A percentile compares a stretch with the other conserved stretches of the same genome.
phyloP scores from a whole-genome alignment of 257 asterid species.

The Nemophila menziesii region DNA sequence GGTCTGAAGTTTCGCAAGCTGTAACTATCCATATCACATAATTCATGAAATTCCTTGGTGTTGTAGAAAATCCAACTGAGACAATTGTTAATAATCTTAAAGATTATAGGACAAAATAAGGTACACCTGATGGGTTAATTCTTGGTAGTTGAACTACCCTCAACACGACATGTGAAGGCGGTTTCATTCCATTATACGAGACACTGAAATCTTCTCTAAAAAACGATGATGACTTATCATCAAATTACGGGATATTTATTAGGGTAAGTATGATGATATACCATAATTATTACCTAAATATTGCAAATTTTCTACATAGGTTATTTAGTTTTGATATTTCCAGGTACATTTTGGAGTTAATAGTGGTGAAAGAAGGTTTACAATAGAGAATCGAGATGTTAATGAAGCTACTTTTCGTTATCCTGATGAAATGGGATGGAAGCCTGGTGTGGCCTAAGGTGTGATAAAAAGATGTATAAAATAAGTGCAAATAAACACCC shows the following conservation, averaged over 20 bases:
- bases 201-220: constrained; percentile 58
- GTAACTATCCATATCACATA: constrained; percentile 84
- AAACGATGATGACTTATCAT: constrained; percentile 25
- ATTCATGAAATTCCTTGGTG: constrained; percentile 79
- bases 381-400: constrained; percentile 77
- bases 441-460: no score
- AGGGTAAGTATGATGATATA: constrained; percentile 46
- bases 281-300: no score
- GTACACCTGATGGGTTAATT: constrained; percentile 65
- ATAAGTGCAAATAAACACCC: no score
- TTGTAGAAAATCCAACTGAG: constrained; percentile 91
- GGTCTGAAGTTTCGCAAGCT: constrained; percentile 87
- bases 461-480: no score
- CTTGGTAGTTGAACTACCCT: constrained; percentile 83
- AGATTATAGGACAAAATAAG: constrained; percentile 59
- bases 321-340: constrained; percentile 90
- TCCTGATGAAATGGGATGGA: constrained; percentile 99
- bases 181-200: constrained; percentile 60
- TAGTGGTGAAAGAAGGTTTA: constrained; percentile 84
- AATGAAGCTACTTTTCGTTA: constrained; percentile 97
- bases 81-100: constrained; percentile 60
- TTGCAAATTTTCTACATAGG: no score
- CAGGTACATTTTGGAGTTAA: no score
- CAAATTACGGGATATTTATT: constrained; percentile 41
- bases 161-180: constrained; percentile 88